Conservation (phyloP, 352 stramenopile genomes). For the Aphanomyces euteiches region DNA sequence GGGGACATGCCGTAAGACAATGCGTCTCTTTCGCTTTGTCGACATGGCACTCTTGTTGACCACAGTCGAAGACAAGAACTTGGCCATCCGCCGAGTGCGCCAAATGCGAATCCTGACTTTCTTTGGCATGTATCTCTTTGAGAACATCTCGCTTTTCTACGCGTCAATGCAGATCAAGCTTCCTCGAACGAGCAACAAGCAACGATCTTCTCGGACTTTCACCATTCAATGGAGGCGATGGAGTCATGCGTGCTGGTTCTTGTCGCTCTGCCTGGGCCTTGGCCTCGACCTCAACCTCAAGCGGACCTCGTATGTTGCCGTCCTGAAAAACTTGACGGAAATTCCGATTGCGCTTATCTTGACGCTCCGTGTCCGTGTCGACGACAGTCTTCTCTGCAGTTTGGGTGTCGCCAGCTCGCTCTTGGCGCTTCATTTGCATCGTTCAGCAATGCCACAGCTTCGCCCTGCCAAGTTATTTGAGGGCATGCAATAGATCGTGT, state of each 20-base stretch:
- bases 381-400: slow-evolving; percentile 46
- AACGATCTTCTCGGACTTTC: background rate
- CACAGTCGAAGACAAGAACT: slow-evolving; percentile 39
- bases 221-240: slow-evolving; percentile 36
- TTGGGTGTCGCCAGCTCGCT: slow-evolving; percentile 39
- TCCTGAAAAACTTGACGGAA: slow-evolving; percentile 54
- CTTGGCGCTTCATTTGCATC: slow-evolving; percentile 6
- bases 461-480: too few relatives aligned
- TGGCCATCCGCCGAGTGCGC: slow-evolving; percentile 38
- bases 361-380: slow-evolving; percentile 44
- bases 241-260: slow-evolving; percentile 52
- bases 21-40: slow-evolving; percentile 61
- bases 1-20: slow-evolving; percentile 54
- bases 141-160: slow-evolving; percentile 58
- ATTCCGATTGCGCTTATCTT: slow-evolving; percentile 50
- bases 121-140: slow-evolving; percentile 59
- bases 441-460: background rate
- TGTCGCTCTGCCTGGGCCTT: slow-evolving; percentile 57
- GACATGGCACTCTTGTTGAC: slow-evolving; percentile 57
- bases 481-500: too few relatives aligned
- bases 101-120: slow-evolving; percentile 52
- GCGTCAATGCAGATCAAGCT: slow-evolving; percentile 33
- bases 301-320: slow-evolving; percentile 38
- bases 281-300: slow-evolving; percentile 45
- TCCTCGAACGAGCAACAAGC: background rate